Base-by-base conservation (phyloP, 352 stramenopile genomes). In the Lagenidium giganteum region DNA sequence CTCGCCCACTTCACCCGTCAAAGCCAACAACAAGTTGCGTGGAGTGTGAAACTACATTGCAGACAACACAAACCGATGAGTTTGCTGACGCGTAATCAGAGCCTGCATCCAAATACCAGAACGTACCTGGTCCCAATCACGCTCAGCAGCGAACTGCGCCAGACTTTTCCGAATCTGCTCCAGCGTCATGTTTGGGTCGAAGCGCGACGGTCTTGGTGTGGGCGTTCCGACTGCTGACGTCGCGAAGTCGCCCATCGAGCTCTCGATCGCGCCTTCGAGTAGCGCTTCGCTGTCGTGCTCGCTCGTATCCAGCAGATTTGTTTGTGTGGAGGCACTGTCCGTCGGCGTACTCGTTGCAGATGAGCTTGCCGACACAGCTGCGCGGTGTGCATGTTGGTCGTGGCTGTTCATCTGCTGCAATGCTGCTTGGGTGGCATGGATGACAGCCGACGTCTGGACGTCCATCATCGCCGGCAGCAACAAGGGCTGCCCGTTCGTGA, bases 1-100 rank as follows among this genome's bases (percentile, higher is more conserved):
- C 61, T 99, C 96, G 24, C 96, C 95, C 3, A 98, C 70, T 70
- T 99, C 95, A 16, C 94, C 93, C 6, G 95, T 75, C 8, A 99
- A 59, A 16, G 95, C 96, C 30, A 98, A 59, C 23, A 97, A 37
- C 28, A 99, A 61, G 61, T 98, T 99, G 4, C 95, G 83, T 34
- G 95, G 74, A 22, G 65, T 85, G 44, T 85, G 51, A 22, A 64
- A 64, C 48, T 62, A 84, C 21, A 70, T 84, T 57, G 95, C 85
- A 47, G 81, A 95, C n/a, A n/a, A n/a, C n/a, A n/a, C n/a, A n/a
- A n/a, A n/a, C n/a, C n/a, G n/a, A n/a, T n/a, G 16, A 18, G 11
- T 12, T 20, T 13, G 8, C 8, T 20, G 11, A 38, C 12, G n/a
- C 12, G 8, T 8, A 38, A 38, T 9, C 16, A 12, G 32, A 18